phyloP scores from a whole-genome alignment of 2,329 filamentous ascomycete genomes.

The Xylariaceae sp. region DNA sequence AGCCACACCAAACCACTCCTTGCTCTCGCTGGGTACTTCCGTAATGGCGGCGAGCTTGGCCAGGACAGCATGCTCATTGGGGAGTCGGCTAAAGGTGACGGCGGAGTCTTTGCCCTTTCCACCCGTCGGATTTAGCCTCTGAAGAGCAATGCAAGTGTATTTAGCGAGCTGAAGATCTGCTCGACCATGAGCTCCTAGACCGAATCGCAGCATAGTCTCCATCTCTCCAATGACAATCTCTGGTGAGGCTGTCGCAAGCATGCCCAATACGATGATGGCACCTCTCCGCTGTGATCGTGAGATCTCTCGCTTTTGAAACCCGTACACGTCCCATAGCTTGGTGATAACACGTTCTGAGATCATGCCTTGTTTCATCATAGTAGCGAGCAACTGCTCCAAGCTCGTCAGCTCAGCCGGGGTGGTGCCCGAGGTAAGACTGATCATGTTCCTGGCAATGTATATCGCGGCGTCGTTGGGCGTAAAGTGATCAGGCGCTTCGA shows the following conservation, averaged over 20 bases:
- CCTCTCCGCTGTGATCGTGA: conserved; percentile 86
- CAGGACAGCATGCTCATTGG: conserved; percentile 88
- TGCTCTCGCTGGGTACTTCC: conserved; percentile 80
- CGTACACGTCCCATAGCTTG: conserved; percentile 97
- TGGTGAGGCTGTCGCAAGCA: conserved; percentile 88
- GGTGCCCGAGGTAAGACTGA: conserved; percentile 92
- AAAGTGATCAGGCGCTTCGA: conserved; percentile 87
- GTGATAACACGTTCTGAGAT: conserved; percentile 80
- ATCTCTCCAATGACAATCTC: conserved; percentile 94
- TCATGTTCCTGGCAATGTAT: conserved; percentile 97
- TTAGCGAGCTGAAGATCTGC: conserved; percentile 84
- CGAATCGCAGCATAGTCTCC: conserved; percentile 87
- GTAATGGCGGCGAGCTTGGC: conserved; percentile 74
- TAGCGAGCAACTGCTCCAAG: conserved; percentile 86
- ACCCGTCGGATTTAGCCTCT: conserved; percentile 80
- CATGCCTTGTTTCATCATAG: conserved; percentile 93
- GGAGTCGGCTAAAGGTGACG: conserved; percentile 66
- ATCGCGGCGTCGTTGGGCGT: conserved; percentile 85
- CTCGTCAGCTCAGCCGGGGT: conserved; percentile 93
- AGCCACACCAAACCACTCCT: conserved; percentile 93
- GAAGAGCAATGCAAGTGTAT: conserved; percentile 89
- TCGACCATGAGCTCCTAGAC: conserved; percentile 73
- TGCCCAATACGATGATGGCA: conserved; percentile 92
- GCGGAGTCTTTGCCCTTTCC: conserved; percentile 70
- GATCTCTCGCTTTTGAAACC: conserved; percentile 87